A percentile compares a stretch with the other conserved stretches of the same genome.
Conservation (phyloP, 225 moss, liverwort and hornwort genomes). For the Polytrichum commune region DNA sequence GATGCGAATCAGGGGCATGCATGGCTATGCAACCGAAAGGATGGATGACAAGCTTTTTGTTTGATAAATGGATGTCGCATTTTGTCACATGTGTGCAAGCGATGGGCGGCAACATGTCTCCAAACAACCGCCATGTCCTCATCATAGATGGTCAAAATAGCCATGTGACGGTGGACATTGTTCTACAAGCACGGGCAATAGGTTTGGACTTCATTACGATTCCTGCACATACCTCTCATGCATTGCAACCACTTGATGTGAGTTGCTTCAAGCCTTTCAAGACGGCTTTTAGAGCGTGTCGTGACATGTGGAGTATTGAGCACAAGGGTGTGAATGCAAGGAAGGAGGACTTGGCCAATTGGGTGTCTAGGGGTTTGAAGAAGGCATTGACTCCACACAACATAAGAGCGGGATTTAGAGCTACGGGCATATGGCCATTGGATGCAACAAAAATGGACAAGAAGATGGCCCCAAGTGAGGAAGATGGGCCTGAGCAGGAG, state of each 20-base stretch:
- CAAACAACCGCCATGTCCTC: slow-evolving; percentile 1
- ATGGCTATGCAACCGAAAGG: slow-evolving; percentile 15
- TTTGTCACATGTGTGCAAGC: background rate
- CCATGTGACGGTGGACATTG: background rate
- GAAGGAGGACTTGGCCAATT: slow-evolving; percentile 7
- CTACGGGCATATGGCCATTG: slow-evolving; percentile 13
- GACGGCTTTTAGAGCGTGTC: slow-evolving; percentile 1
- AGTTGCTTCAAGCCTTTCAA: slow-evolving; percentile 7
- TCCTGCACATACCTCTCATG: slow-evolving; percentile 11
- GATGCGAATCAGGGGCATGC: slow-evolving; percentile 1
- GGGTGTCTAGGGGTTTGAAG: slow-evolving; percentile 6
- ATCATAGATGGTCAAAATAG: slow-evolving; percentile 4
- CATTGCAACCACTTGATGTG: slow-evolving; percentile 6
- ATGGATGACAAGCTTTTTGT: slow-evolving; percentile 11
- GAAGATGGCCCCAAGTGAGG: slow-evolving; percentile 1
- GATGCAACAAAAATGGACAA: slow-evolving; percentile 1
- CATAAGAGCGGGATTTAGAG: slow-evolving; percentile 5
- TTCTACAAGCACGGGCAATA: background rate
- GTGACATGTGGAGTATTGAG: background rate
- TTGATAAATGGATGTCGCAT: slow-evolving; percentile 3
- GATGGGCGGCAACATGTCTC: background rate
- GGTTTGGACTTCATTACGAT: slow-evolving; percentile 3
- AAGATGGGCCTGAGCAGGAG: background rate
- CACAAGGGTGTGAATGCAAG: background rate
- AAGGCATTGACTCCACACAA: slow-evolving; percentile 11